These are phyloP conservation scores for Podospora didyma DNA, from an alignment of 495 filamentous ascomycete genomes.

Conservation along the genomic window DNA sequence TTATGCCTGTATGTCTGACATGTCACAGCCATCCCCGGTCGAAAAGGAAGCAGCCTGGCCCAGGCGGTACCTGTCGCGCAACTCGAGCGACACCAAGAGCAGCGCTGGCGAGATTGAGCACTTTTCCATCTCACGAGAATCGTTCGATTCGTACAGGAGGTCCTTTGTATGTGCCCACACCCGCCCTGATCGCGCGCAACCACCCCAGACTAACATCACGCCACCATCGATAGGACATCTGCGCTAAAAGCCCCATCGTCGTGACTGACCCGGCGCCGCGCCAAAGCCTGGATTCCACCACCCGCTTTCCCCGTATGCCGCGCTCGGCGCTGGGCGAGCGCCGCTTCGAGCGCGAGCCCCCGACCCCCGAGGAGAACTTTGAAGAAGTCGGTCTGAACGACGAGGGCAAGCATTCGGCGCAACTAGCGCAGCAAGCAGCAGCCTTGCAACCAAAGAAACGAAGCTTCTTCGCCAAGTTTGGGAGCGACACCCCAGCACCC, in stretches of 20 bases:
- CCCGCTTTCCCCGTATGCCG: conserved; percentile 52
- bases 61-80: conserved; percentile 61
- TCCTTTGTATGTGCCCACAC: conserved; percentile 70
- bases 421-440: conserved; percentile 50
- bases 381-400: conserved; percentile 90
- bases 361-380: conserved; percentile 64
- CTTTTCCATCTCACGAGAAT: conserved; percentile 95
- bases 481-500: conserved; percentile 44
- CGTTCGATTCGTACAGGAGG: conserved; percentile 94
- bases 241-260: conserved; percentile 74
- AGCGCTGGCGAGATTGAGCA: conserved; percentile 80
- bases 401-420: conserved; percentile 40
- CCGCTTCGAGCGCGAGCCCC: conserved; percentile 47
- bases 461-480: conserved; percentile 79
- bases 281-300: conserved; percentile 73
- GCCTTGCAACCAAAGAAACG: conserved; percentile 60
- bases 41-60: conserved; percentile 87
- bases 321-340: conserved; percentile 50
- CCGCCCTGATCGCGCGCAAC: neutral
- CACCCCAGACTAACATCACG: neutral
- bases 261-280: conserved; percentile 59
- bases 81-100: conserved; percentile 64
- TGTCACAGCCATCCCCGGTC: conserved; percentile 73
- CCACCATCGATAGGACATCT: conserved; percentile 69
- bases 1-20: neutral